Conservation (phyloP, 306 rosid species). For the Gynostemma pentaphyllum region DNA sequence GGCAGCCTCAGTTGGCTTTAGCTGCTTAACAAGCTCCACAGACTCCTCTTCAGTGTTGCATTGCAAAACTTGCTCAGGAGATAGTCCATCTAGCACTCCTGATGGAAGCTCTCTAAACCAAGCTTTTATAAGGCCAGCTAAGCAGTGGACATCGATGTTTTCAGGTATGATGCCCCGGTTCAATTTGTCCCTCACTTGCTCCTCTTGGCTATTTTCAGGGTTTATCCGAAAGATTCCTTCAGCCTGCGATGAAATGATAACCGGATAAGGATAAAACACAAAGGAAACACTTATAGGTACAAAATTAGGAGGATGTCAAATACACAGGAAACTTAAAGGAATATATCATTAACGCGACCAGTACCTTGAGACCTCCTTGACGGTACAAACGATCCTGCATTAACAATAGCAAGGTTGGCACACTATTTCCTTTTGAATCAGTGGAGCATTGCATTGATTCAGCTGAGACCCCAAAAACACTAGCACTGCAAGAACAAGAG, state of each 20-base stretch:
- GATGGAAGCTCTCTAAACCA: conserved; percentile 97
- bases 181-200: conserved; percentile 71
- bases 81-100: conserved; percentile 88
- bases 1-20: conserved; percentile 66
- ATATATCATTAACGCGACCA: not conserved
- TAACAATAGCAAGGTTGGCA: conserved; percentile 74
- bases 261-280: not conserved
- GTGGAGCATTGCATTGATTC: conserved; percentile 93
- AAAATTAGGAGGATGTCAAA: not conserved
- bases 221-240: conserved; percentile 91
- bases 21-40: conserved; percentile 64
- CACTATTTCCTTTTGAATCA: conserved; percentile 83
- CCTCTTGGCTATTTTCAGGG: conserved; percentile 81
- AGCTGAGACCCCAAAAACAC: conserved; percentile 87
- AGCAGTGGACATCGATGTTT: conserved; percentile 81
- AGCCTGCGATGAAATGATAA: conserved; percentile 35
- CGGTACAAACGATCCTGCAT: conserved; percentile 91
- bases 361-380: conserved; percentile 82
- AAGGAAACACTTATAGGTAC: not conserved
- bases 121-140: conserved; percentile 90
- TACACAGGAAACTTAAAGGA: not conserved
- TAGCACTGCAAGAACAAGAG: conserved; percentile 45
- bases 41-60: conserved; percentile 84
- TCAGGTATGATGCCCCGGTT: conserved; percentile 75
- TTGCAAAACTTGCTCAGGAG: conserved; percentile 85